Conservation (phyloP, 1,139 yeast genomes). For the Lodderomyces orthopsilosis region DNA sequence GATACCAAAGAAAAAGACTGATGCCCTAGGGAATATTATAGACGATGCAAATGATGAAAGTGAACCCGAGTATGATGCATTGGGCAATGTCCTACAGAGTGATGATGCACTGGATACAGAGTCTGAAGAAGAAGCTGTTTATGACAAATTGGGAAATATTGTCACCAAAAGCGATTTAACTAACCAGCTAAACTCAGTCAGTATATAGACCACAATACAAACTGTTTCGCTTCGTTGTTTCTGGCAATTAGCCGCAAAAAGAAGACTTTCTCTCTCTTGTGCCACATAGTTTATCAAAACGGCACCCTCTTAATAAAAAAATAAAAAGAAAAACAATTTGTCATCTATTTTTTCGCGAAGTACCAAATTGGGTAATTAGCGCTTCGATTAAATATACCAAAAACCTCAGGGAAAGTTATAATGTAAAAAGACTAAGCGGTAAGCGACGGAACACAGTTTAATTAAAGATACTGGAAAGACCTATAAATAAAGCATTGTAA, state of each 20-base stretch:
- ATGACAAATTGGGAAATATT: conserved; percentile 17
- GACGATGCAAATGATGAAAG: conserved; percentile 12
- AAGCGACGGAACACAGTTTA: background rate
- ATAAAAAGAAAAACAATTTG: background rate
- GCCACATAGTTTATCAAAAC: background rate
- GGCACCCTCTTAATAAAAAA: background rate
- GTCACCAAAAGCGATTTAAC: conserved; percentile 11
- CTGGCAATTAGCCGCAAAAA: background rate
- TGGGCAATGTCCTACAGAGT: conserved; percentile 14
- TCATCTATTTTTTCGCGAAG: background rate
- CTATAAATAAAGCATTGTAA: background rate
- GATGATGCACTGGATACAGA: conserved; percentile 7
- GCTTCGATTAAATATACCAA: background rate
- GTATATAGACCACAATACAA: background rate
- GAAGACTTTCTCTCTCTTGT: background rate
- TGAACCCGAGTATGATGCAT: conserved; percentile 15
- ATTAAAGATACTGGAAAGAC: background rate
- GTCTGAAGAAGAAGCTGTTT: conserved; percentile 13
- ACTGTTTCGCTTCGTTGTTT: background rate
- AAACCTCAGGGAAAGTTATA: background rate
- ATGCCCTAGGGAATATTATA: conserved; percentile 10
- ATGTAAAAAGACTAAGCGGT: background rate
- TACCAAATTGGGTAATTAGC: background rate
- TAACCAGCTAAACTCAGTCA: background rate
- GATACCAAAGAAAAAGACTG: conserved; percentile 11